Conservation (phyloP, 257 asterid genomes). For the Nyctanthes arbortristis region DNA sequence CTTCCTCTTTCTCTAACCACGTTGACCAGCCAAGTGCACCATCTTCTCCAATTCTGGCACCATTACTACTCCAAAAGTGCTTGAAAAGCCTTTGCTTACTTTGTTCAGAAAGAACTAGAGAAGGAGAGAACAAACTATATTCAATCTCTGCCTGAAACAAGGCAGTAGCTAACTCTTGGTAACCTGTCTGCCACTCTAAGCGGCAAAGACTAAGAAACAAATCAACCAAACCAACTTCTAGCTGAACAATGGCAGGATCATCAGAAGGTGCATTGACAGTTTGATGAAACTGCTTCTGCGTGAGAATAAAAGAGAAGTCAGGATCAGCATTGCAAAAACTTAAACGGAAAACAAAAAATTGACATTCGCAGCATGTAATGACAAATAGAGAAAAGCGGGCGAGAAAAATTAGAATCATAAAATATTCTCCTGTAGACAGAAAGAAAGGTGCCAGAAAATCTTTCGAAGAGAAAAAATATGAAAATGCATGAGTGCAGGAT, state of each 20-base stretch:
- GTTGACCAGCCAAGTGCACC: constrained; percentile 94
- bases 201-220: constrained; percentile 76
- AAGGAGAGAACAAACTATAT: constrained; percentile 78
- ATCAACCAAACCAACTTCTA: constrained; percentile 83
- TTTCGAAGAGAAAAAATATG: no score
- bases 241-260: constrained; percentile 53
- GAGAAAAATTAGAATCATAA: neutral
- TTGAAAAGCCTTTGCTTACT: constrained; percentile 85
- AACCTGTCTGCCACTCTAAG: constrained; percentile 79
- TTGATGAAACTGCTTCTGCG: constrained; percentile 76
- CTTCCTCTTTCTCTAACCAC: constrained; percentile 96
- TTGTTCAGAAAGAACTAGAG: constrained; percentile 77
- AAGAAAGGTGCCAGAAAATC: no score
- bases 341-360: constrained; percentile 6
- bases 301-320: constrained; percentile 16
- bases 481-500: no score
- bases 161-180: constrained; percentile 91
- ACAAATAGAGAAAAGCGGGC: constrained; percentile 12
- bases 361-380: constrained; percentile 13
- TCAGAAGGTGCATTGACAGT: constrained; percentile 38
- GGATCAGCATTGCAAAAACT: constrained; percentile 30
- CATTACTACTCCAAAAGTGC: constrained; percentile 89
- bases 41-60: constrained; percentile 96
- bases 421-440: no score
- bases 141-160: constrained; percentile 92